A percentile compares a stretch with the other conserved stretches of the same genome.
Conservation (phyloP, 2,329 filamentous ascomycete species). For the Pseudocercospora fijiensis region DNA sequence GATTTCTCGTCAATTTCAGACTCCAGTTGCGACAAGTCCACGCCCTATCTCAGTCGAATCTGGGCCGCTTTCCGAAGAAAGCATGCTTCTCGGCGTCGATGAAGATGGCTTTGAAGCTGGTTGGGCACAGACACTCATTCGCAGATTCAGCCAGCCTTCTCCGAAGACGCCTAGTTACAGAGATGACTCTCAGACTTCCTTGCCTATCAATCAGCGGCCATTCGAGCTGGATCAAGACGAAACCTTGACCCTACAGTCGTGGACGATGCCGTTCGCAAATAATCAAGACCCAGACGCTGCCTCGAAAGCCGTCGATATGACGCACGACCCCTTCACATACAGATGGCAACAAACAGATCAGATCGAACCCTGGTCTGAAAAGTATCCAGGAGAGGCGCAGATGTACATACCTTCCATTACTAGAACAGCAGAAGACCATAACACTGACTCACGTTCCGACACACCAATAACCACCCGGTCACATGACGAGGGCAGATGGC, state of each 20-base stretch:
- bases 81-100: conserved; percentile 36
- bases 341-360: neutral
- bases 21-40: conserved; percentile 26
- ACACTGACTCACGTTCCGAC: neutral
- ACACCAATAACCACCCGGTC: neutral
- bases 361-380: neutral
- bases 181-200: neutral
- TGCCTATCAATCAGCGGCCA: neutral
- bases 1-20: conserved; percentile 20
- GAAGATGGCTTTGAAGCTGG: conserved; percentile 17
- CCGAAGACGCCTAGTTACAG: neutral
- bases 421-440: neutral
- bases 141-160: neutral
- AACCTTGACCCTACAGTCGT: neutral
- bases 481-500: conserved; percentile 24
- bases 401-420: neutral
- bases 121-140: neutral
- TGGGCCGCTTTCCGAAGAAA: conserved; percentile 33
- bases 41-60: conserved; percentile 28
- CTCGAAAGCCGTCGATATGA: neutral
- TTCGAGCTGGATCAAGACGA: neutral
- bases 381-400: neutral
- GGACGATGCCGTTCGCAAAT: neutral
- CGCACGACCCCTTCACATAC: neutral
- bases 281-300: neutral